Evolutionary conservation across 2,329 filamentous ascomycete genomes (phyloP).

Genomic region (Dactylonectria macrodidyma): DNA sequence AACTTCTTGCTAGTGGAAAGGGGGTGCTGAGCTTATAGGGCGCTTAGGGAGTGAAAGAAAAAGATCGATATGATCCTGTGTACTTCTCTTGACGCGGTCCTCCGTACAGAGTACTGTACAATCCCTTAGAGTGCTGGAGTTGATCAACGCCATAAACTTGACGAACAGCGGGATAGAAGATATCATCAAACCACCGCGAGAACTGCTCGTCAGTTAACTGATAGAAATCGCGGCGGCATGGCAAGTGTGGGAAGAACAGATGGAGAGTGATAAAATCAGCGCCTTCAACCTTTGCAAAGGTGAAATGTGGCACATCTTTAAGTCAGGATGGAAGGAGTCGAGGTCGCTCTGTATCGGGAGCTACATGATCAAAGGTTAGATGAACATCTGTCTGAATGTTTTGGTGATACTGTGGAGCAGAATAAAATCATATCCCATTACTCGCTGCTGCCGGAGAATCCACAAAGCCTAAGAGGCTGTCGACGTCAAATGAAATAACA

Average conservation of each 20-base stretch:
- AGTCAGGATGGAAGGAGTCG: conserved; percentile 16
- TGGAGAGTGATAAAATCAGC: conserved; percentile 25
- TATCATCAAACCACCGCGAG: conserved; percentile 27
- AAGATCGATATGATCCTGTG: no score
- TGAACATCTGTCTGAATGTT: not conserved
- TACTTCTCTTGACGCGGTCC: no score
- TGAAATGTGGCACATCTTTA: conserved; percentile 28
- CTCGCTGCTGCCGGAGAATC: not conserved
- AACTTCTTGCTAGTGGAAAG: no score
- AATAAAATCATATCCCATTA: not conserved
- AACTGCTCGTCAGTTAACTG: conserved; percentile 17
- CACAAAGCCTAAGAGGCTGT: no score
- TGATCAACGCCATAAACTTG: conserved; percentile 19
- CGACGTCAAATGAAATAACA: no score
- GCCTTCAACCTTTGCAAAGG: conserved; percentile 11
- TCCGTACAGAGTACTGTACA: no score
- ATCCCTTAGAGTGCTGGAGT: conserved; percentile 28
- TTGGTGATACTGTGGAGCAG: not conserved
- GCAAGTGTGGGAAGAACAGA: conserved; percentile 25
- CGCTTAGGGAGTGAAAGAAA: no score
- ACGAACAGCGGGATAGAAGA: conserved; percentile 30
- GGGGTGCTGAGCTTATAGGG: no score
- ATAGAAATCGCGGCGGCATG: conserved; percentile 12
- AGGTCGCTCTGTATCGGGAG: conserved; percentile 13
- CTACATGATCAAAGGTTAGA: conserved; percentile 11